Evolutionary conservation across 2,329 filamentous ascomycete species (phyloP).

Genomic region (Curvularia hawaiiensis): DNA sequence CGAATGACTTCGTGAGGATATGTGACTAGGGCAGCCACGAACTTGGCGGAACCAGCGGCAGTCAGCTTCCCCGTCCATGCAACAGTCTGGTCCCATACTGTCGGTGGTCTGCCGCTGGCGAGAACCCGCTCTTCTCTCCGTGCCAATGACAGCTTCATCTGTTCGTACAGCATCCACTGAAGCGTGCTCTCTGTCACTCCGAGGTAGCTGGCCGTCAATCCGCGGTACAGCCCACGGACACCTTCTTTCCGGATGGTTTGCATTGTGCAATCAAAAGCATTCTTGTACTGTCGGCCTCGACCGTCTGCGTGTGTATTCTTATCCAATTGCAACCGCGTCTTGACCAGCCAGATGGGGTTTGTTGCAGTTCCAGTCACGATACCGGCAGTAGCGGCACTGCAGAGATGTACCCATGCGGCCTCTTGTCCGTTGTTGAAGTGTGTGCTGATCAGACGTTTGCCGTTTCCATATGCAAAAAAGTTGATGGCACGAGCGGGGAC

Average conservation of each 20-base stretch:
- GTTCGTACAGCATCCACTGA: conserved; percentile 94
- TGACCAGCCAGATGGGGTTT: conserved; percentile 96
- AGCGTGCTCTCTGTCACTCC: conserved; percentile 88
- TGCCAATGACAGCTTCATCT: conserved; percentile 78
- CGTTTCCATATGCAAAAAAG: conserved; percentile 92
- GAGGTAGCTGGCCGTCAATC: conserved; percentile 88
- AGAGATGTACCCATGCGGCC: conserved; percentile 76
- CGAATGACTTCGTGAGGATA: conserved; percentile 93
- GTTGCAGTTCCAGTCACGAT: conserved; percentile 88
- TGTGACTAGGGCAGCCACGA: conserved; percentile 80
- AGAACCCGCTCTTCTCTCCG: conserved; percentile 63
- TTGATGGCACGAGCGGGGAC: conserved; percentile 90
- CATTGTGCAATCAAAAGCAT: conserved; percentile 84
- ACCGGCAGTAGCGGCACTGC: conserved; percentile 77
- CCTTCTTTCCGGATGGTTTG: conserved; percentile 84
- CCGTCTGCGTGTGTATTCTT: conserved; percentile 72
- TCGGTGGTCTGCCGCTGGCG: conserved; percentile 66
- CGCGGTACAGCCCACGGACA: conserved; percentile 81
- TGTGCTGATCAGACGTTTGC: conserved; percentile 79
- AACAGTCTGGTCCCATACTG: conserved; percentile 73
- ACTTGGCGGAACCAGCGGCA: conserved; percentile 82
- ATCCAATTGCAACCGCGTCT: conserved; percentile 90
- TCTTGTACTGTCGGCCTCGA: conserved; percentile 75
- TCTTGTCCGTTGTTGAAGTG: conserved; percentile 74
- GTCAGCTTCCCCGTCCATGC: conserved; percentile 79